Evolutionary conservation across 1,284 basidiomycete genomes (phyloP).

Genomic region (Cryptococcus sp.): DNA sequence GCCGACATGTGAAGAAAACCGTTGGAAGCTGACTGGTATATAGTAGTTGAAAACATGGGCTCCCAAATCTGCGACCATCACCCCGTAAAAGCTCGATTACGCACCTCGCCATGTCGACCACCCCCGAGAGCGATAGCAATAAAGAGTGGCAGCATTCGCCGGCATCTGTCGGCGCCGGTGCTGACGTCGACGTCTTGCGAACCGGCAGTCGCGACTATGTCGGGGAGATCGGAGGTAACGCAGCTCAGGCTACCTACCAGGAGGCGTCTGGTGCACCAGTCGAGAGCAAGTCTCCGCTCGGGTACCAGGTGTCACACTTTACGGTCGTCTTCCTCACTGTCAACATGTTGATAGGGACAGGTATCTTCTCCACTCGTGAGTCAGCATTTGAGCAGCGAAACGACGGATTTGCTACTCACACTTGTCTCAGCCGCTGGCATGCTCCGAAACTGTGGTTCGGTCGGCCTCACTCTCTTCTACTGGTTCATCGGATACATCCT

Average conservation of each 20-base stretch:
- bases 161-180: too few species aligned
- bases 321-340: constrained; percentile 15
- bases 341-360: constrained; percentile 23
- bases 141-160: too few species aligned
- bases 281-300: constrained; percentile 17
- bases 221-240: constrained; percentile 10
- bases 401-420: background rate
- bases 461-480: constrained; percentile 25
- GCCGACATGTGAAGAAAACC: too few species aligned
- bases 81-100: too few species aligned
- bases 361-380: constrained; percentile 24
- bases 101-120: too few species aligned
- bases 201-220: constrained; percentile 2
- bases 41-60: too few species aligned
- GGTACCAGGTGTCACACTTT: constrained; percentile 14
- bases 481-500: constrained; percentile 32
- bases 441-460: constrained; percentile 16
- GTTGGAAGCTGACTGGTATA: too few species aligned
- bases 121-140: too few species aligned
- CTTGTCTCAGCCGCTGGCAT: constrained; percentile 12
- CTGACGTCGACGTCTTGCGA: too few species aligned
- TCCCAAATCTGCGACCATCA: too few species aligned
- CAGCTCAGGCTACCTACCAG: constrained; percentile 11
- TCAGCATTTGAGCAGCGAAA: background rate
- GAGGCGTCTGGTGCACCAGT: constrained; percentile 19